Percentiles rank a stretch among this genome's conserved stretches.
Conservation (phyloP, 163 green algal species). For the Trebouxiophyceae sp. region DNA sequence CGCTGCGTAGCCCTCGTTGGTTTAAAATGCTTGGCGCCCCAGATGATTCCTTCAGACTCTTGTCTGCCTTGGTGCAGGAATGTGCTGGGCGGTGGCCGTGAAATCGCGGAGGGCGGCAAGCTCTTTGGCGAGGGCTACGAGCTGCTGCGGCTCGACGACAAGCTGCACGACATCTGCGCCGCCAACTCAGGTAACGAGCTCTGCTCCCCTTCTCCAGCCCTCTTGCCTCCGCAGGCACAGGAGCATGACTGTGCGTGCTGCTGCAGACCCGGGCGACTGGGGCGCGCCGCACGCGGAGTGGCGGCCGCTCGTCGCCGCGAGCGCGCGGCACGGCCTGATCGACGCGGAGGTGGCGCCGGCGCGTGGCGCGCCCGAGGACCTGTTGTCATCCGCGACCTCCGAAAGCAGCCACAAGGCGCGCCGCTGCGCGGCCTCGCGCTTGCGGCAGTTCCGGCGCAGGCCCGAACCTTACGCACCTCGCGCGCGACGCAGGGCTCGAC, state of each 20-base stretch:
- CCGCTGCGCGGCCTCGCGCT: neutral
- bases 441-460: neutral
- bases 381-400: neutral
- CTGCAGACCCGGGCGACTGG: constrained; percentile 3
- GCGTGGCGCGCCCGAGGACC: neutral
- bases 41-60: too few species aligned
- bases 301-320: constrained; percentile 20
- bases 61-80: too few species aligned
- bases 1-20: too few species aligned
- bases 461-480: neutral
- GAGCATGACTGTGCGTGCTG: too few species aligned
- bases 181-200: neutral
- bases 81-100: neutral
- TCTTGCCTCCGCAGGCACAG: too few species aligned
- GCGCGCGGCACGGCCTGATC: constrained; percentile 13
- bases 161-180: constrained; percentile 10
- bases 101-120: neutral
- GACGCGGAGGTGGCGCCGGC: constrained; percentile 7
- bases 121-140: constrained; percentile 7
- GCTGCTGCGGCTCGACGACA: constrained; percentile 8
- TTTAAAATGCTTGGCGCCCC: too few species aligned
- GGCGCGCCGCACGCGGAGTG: constrained; percentile 1
- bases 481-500: constrained; percentile 9
- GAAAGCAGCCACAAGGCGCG: constrained; percentile 2
- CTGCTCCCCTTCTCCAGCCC: neutral